Conservation (phyloP, 495 filamentous ascomycete species). For the Neurospora sublineolata region DNA sequence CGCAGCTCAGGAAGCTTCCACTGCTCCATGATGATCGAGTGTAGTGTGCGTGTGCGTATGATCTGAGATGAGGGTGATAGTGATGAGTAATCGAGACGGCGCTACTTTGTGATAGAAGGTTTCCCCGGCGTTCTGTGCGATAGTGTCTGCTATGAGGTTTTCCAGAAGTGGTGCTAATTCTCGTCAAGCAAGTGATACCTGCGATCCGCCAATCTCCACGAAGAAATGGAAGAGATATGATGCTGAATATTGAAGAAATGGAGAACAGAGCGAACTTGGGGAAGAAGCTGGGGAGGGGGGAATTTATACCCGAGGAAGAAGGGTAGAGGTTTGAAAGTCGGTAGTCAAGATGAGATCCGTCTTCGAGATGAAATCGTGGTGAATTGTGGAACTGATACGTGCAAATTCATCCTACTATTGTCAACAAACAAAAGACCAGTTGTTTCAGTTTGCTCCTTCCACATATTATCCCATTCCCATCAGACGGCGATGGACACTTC, state of each 20-base stretch:
- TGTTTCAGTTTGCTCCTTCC: neutral
- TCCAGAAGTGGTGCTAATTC: neutral
- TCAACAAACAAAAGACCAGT: neutral
- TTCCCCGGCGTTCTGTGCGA: neutral
- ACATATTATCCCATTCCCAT: neutral
- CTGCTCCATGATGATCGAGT: neutral
- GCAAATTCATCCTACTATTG: neutral
- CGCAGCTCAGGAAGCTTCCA: neutral
- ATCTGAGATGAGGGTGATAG: neutral
- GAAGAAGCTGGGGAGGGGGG: neutral
- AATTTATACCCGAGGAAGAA: neutral
- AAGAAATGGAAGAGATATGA: no score
- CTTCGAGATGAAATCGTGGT: neutral
- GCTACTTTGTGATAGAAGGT: neutral
- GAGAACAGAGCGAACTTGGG: rapidly evolving
- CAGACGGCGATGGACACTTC: neutral
- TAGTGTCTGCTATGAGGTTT: neutral
- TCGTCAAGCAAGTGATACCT: neutral
- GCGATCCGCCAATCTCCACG: no score
- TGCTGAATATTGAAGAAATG: neutral
- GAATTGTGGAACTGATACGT: neutral
- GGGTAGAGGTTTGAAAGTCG: neutral
- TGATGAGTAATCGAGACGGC: neutral
- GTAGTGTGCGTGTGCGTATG: neutral
- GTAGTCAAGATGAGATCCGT: neutral